Evolutionary conservation across 345 rosid species (phyloP), one percentile per base, ranked within the genome.

Genomic region (Acer yangbiense): DNA sequence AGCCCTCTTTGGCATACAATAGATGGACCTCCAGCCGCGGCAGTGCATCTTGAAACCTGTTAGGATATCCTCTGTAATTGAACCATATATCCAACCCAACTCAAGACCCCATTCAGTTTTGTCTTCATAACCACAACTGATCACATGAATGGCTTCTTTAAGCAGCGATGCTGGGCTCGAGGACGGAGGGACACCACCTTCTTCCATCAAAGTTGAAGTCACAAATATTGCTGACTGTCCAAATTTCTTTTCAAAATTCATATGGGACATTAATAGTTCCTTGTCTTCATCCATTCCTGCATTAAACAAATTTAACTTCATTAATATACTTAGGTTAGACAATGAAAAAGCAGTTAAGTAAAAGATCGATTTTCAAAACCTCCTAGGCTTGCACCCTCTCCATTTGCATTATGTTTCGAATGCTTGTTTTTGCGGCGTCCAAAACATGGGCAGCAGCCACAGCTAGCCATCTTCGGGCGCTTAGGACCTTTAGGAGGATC

Each of bases 11-110:
- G 99, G 99, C 99, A 94, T 96, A 70, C 98, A 94, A 87, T 96
- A 96, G 48, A 96, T 92, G 25, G 99, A 94, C 78, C 99, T 92
- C 98, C 98, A 96, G 54, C 98, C 97, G 55, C 99, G 97, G 75
- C 97, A 94, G 74, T 94, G 97, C 99, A 94, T 94, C 93, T 96
- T 94, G 89, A 97, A 97, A 21, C 98, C 99, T 65, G 98, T 94
- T 67, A 97, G 83, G 74, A 94, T 97, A 86, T 93, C 99, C 82
- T 97, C 99, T 74, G 98, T 94, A 68, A 97, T 97, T 48, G 99
- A 97, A 66, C 99, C 98, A 60, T 94, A 97, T 77, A 94, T 97
- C 98, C 98, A 93, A 58, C 98, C 98, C 72, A 93, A 90, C 98
- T 96, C 99, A 57, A 76, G 76, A 75, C 99, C 99, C 98, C 99